These are phyloP conservation scores for Colletotrichum magnum DNA, from an alignment of 2,329 filamentous ascomycete genomes.

Conservation along the genomic window DNA sequence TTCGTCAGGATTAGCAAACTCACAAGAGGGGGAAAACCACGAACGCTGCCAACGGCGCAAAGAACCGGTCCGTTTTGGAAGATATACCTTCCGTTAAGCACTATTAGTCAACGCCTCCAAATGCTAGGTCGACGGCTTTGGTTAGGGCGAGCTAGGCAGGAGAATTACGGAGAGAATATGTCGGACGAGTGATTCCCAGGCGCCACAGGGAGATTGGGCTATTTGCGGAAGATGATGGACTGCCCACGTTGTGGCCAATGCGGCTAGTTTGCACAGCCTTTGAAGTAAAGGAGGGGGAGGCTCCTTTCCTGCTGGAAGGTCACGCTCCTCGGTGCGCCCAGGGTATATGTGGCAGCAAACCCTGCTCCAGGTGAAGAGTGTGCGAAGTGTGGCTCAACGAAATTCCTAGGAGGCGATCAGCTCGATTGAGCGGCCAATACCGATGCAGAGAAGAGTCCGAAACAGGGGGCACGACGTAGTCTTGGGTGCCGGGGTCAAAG, in stretches of 20 bases:
- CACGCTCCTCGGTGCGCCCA: constrained; percentile 32
- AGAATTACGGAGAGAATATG: constrained; percentile 23
- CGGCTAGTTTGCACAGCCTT: constrained; percentile 42
- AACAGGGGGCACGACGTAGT: constrained; percentile 36
- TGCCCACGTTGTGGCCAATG: constrained; percentile 38
- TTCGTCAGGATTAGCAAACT: constrained; percentile 23
- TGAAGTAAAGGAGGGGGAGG: constrained; percentile 11
- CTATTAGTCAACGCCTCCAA: constrained; percentile 33
- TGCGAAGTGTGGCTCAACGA: constrained; percentile 35
- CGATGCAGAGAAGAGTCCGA: constrained; percentile 41
- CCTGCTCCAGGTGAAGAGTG: constrained; percentile 32
- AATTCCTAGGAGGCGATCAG: constrained; percentile 41
- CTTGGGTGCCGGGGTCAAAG: constrained; percentile 30
- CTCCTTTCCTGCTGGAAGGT: constrained; percentile 26
- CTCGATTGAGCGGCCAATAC: constrained; percentile 39
- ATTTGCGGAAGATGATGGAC: constrained; percentile 40
- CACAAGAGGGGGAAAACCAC: background rate
- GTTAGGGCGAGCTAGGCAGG: constrained; percentile 26
- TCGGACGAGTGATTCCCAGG: constrained; percentile 34
- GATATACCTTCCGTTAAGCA: constrained; percentile 38
- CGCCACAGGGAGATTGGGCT: constrained; percentile 40
- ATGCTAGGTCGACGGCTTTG: constrained; percentile 17
- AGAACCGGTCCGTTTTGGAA: constrained; percentile 21
- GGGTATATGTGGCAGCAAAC: constrained; percentile 40
- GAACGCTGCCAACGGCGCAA: constrained; percentile 21